Evolutionary conservation across 306 rosid genomes (phyloP), one percentile per base, ranked within the genome.

Genomic region (Gastrolobium bilobum): DNA sequence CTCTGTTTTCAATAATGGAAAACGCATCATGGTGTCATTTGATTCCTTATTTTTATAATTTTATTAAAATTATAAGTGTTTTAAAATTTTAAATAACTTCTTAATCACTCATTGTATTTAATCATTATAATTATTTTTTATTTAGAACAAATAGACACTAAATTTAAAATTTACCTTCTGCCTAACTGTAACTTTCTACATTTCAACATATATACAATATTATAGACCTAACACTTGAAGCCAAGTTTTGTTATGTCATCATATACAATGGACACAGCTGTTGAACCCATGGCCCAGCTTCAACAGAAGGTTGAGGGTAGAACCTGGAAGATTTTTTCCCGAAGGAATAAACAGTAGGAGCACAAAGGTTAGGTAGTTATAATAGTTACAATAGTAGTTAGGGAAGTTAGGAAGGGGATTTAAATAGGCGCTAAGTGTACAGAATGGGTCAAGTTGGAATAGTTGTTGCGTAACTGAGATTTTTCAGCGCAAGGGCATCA

Each of bases 11-110:
- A 44, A 40, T 33, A 10, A 42, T 33, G 37, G 30, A 11, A 39
- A 64, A 64, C 53, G 62, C 51, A 61, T 61, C 52, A 13, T 35
- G 20, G 38, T 29, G 61, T 52, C 51, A 37, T 14, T 78, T 20
- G 30, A 54, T 67, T 56, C 59, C 50, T 68, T 46, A 52, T 14
- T 43, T 57, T 76, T 15, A 6, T 51, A 14, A 11, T 77, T 67
- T 68, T 54, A 43, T 56, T 67, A 14, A 53, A 54, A 66, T 53
- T 37, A 42, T 10, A 40, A n/a, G 4, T 30, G 38, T 42, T 43
- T 42, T 40, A 40, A 65, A 48, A 39, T 5, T 39, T 72, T 10
- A 40, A 54, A 39, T 30, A 11, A 73, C 59, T 52, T 6, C 44
- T 6, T 42, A 29, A 53, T 46, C 33, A 13, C 46, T 30, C 68